Conservation (phyloP, 805 yeast species). For the Ogataea ramenticola region DNA sequence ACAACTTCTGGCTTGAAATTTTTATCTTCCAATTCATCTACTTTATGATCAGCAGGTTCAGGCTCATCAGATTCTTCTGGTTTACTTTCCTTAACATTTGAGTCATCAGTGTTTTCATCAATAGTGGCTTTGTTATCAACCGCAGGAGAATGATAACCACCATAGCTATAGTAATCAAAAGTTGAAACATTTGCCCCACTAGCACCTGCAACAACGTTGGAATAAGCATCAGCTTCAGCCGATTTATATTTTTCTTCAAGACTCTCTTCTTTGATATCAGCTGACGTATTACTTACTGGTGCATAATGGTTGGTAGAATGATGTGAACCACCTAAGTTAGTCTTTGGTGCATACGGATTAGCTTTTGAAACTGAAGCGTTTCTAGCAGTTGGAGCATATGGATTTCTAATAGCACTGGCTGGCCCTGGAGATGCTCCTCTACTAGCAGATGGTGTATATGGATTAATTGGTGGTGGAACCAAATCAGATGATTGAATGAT, state of each 20-base stretch:
- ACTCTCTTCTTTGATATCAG: neutral
- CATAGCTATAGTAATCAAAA: constrained; percentile 23
- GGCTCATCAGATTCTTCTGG: neutral
- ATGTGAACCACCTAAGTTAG: neutral
- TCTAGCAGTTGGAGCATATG: constrained; percentile 1
- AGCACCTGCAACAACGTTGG: neutral
- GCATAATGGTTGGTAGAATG: constrained; percentile 16
- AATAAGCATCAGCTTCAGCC: neutral
- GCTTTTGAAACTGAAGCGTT: neutral
- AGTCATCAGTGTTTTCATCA: constrained; percentile 1
- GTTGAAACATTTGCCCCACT: neutral
- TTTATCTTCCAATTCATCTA: constrained; percentile 4
- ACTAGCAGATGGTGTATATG: neutral
- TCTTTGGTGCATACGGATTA: constrained; percentile 1
- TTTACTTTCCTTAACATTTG: neutral
- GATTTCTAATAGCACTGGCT: neutral
- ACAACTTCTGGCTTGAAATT: constrained; percentile 9
- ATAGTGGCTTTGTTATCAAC: neutral
- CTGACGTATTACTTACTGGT: neutral
- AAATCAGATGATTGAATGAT: neutral
- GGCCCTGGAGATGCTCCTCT: neutral
- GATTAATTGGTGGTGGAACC: neutral
- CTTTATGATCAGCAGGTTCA: constrained; percentile 1
- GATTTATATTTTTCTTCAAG: neutral
- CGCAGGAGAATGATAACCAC: constrained; percentile 20